Base-by-base conservation (phyloP, 352 stramenopile species). In the Phytopythium sindhum region DNA sequence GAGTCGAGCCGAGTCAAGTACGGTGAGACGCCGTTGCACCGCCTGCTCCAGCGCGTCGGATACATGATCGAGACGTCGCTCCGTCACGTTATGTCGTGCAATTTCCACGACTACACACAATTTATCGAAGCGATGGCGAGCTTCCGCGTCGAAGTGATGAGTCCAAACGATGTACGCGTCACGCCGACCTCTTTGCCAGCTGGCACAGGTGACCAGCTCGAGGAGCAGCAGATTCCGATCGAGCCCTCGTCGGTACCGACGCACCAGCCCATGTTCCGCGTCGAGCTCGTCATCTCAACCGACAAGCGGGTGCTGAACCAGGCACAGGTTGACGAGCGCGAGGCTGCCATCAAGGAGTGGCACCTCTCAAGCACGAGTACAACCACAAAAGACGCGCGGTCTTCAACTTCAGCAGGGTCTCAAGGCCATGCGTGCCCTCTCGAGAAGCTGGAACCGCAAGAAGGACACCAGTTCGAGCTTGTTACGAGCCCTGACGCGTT, bases 11-110 rank as follows among this genome's bases (percentile, higher is more conserved):
- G 87, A 5, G 66, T 80, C 28, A 78, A 78, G 53, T 96, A 96
- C 58, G n/a, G 90, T 28, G 66, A 73, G 15, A 87, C 80, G 15
- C 72, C 73, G 11, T 68, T 89, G 19, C 80, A 70, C 15, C 65
- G 63, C 3, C 86, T 94, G 45, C 67, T 96, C 17, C 83, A 86
- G 60, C 84, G 87, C 23, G 77, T 94, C 9, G 93, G 93, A 56
- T 92, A 92, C 67, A 92, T 93, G 79, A 64, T 93, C 10, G 81
- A 91, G 72, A 78, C 90, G 53, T 85, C 81, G 5, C 68, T 96
- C 17, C 81, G 81, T 0, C 50, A 80, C 19, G 51, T 96, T 6
- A 80, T 94, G 29, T 64, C 78, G 21, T 64, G 80, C 11, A 94
- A 93, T 39, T 93, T 94, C 53, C 57, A 80, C 17, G 72, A 76